A percentile compares a stretch with the other conserved stretches of the same genome.
Evolutionary conservation across 768 basidiomycete species (phyloP).

Genomic region (Naganishia vishniacii): DNA sequence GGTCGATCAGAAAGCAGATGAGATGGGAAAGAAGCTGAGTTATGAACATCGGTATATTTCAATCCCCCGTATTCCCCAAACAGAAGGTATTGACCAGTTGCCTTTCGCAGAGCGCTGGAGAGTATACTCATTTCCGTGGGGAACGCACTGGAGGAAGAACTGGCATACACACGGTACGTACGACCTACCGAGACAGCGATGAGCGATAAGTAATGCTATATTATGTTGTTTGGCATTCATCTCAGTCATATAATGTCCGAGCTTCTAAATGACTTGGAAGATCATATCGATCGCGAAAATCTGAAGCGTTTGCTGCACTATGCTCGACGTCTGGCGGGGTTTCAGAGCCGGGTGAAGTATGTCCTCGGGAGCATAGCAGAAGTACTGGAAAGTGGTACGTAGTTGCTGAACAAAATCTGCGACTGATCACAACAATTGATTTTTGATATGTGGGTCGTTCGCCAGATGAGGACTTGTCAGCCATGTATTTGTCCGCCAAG

Average conservation of each 20-base stretch:
- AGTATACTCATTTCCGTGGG: conserved; percentile 85
- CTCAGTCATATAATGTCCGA: conserved; percentile 73
- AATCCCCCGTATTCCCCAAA: neutral
- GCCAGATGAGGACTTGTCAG: conserved; percentile 92
- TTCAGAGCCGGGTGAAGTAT: conserved; percentile 86
- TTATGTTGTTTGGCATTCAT: neutral
- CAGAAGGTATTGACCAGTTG: neutral
- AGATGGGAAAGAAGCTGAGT: conserved; percentile 25
- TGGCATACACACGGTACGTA: conserved; percentile 68
- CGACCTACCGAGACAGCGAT: neutral
- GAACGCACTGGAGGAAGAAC: conserved; percentile 89
- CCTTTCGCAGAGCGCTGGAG: conserved; percentile 69
- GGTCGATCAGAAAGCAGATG: neutral
- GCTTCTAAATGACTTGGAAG: conserved; percentile 84
- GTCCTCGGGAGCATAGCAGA: conserved; percentile 87
- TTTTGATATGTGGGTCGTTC: no score
- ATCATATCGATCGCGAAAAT: conserved; percentile 90
- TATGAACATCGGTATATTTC: conserved; percentile 45
- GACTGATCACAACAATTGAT: neutral
- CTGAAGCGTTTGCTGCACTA: conserved; percentile 88
- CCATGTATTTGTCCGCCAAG: conserved; percentile 91
- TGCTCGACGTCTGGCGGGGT: conserved; percentile 76
- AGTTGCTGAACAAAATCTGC: neutral
- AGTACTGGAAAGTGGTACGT: conserved; percentile 75
- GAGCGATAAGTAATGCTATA: no score